phyloP scores from a whole-genome alignment of 2,329 filamentous ascomycete genomes.

The Neopestalotiopsis sp. region DNA sequence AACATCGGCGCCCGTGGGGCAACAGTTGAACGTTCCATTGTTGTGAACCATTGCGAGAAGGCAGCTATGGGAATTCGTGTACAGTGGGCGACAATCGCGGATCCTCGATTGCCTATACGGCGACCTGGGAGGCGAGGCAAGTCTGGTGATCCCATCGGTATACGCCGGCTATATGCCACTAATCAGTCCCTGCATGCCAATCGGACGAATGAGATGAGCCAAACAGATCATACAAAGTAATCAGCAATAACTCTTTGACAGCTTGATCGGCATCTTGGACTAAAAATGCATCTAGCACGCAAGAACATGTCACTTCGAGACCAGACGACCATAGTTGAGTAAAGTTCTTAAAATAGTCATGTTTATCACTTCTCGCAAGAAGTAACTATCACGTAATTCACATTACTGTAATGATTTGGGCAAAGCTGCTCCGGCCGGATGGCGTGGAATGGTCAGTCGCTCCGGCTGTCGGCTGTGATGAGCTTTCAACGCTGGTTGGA shows the following conservation, averaged over 20 bases:
- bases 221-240: background rate
- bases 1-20: background rate
- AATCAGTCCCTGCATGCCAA: background rate
- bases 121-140: background rate
- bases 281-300: too few species aligned
- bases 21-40: background rate
- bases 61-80: background rate
- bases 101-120: background rate
- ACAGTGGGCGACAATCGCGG: background rate
- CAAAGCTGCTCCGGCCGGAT: background rate
- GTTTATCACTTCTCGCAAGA: too few species aligned
- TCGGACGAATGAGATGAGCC: background rate
- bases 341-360: too few species aligned
- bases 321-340: too few species aligned
- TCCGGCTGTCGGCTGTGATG: background rate
- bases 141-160: background rate
- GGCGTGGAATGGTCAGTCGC: background rate
- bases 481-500: slow-evolving; percentile 1
- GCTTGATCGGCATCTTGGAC: background rate
- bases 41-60: background rate
- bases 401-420: too few species aligned
- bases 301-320: too few species aligned
- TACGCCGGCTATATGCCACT: background rate
- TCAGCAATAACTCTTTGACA: background rate
- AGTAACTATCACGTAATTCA: too few species aligned